Conservation (phyloP, 1,139 yeast genomes). For the Nematodospora anomalae region DNA sequence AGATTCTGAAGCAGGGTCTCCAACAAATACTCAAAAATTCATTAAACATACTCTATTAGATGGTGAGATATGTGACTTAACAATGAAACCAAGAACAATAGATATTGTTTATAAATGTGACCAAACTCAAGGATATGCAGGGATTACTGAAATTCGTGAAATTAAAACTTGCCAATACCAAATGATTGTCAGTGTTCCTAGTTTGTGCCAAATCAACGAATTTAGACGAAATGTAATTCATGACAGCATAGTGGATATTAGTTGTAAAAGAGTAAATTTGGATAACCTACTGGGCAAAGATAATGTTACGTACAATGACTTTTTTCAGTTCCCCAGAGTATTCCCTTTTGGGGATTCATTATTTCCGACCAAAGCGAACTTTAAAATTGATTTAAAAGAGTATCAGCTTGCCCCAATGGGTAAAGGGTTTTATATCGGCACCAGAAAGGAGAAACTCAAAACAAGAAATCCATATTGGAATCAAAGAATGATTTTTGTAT, state of each 20-base stretch:
- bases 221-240: conserved; percentile 42
- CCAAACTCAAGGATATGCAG: conserved; percentile 32
- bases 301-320: conserved; percentile 12
- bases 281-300: conserved; percentile 15
- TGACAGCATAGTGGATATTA: conserved; percentile 39
- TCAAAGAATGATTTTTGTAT: conserved; percentile 27
- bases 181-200: conserved; percentile 57
- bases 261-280: conserved; percentile 38
- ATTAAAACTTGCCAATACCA: conserved; percentile 71
- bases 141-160: conserved; percentile 53
- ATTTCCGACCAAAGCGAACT: conserved; percentile 23
- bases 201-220: conserved; percentile 54
- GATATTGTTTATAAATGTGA: conserved; percentile 73
- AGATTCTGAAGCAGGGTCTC: conserved; percentile 10
- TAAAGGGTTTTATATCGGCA: conserved; percentile 32
- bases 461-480: conserved; percentile 21
- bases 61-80: conserved; percentile 77
- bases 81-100: conserved; percentile 58
- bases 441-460: conserved; percentile 17
- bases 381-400: conserved; percentile 29
- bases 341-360: conserved; percentile 8
- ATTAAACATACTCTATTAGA: conserved; percentile 52
- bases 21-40: conserved; percentile 26
- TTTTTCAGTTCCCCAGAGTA: conserved; percentile 12
- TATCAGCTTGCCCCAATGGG: conserved; percentile 30